A percentile compares a stretch with the other conserved stretches of the same genome.
Conservation (phyloP, 1,284 basidiomycete genomes). For the Apiotrichum gamsii region DNA sequence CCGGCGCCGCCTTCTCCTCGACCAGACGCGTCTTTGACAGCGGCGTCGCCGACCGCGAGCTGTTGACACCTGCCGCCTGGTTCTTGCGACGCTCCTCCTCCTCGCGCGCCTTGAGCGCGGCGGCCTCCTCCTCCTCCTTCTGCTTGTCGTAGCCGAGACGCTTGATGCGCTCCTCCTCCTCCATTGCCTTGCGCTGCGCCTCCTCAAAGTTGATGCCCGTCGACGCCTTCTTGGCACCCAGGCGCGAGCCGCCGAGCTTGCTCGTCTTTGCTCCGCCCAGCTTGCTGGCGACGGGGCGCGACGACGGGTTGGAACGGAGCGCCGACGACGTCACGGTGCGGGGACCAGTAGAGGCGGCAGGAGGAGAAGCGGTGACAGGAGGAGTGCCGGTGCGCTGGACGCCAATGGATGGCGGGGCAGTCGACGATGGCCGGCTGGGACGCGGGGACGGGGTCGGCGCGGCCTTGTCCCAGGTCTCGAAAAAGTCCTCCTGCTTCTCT, state of each 20-base stretch:
- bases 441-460: conserved; percentile 32
- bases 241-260: conserved; percentile 54
- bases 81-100: conserved; percentile 56
- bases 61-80: conserved; percentile 42
- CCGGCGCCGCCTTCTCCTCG: conserved; percentile 36
- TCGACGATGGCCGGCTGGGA: conserved; percentile 20
- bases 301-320: conserved; percentile 45
- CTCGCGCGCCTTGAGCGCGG: conserved; percentile 47
- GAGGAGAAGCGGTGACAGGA: conserved; percentile 8
- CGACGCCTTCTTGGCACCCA: conserved; percentile 76
- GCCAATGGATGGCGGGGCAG: conserved; percentile 42
- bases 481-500: conserved; percentile 78
- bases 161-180: conserved; percentile 79
- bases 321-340: conserved; percentile 51
- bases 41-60: conserved; percentile 13
- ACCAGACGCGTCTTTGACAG: conserved; percentile 20
- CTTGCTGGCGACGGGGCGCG: conserved; percentile 52
- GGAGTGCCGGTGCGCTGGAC: conserved; percentile 18
- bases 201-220: conserved; percentile 81
- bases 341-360: conserved; percentile 25
- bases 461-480: conserved; percentile 88
- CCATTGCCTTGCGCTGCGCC: conserved; percentile 75
- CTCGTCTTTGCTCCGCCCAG: conserved; percentile 36
- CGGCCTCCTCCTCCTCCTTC: conserved; percentile 60
- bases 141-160: conserved; percentile 81